A percentile compares a stretch with the other conserved stretches of the same genome.
phyloP scores from a whole-genome alignment of 768 basidiomycete species.

The Leccinum disarticulatum region DNA sequence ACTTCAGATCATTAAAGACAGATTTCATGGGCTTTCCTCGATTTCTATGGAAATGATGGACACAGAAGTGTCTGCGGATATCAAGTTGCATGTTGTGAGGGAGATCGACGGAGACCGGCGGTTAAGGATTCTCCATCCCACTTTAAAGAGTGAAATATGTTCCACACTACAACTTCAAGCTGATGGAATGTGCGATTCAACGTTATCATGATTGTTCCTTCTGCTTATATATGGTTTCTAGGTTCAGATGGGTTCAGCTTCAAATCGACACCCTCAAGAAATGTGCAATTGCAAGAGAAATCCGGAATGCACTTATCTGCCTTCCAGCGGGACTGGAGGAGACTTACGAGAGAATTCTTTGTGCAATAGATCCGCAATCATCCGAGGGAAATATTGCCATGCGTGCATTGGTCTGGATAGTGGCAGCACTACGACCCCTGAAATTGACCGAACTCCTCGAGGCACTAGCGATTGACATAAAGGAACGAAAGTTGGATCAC shows the following conservation, averaged over 20 bases:
- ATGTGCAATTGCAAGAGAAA: constrained; percentile 4
- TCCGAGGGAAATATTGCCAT: neutral
- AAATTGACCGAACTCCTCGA: constrained; percentile 5
- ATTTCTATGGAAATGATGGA: constrained; percentile 7
- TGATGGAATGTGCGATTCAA: constrained; percentile 11
- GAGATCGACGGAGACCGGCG: constrained; percentile 3
- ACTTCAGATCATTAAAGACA: constrained; percentile 6
- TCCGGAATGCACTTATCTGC: constrained; percentile 4
- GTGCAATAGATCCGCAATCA: neutral
- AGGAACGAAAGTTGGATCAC: neutral
- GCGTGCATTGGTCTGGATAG: constrained; percentile 16
- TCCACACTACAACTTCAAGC: neutral
- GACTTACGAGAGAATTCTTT: constrained; percentile 21
- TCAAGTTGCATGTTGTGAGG: constrained; percentile 6
- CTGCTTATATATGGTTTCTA: neutral
- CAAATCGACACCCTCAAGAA: constrained; percentile 11
- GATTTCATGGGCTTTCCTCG: neutral
- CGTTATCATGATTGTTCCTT: neutral
- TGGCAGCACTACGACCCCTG: constrained; percentile 11
- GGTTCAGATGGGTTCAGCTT: constrained; percentile 24
- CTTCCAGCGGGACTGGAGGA: constrained; percentile 17
- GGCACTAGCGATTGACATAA: constrained; percentile 14
- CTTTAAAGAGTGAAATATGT: constrained; percentile 9
- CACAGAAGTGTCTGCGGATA: constrained; percentile 2
- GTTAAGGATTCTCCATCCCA: neutral